A percentile compares a stretch with the other conserved stretches of the same genome.
These are phyloP conservation scores for Heterobasidion occidentale DNA, from an alignment of 1,284 basidiomycete genomes.

Conservation along the genomic window DNA sequence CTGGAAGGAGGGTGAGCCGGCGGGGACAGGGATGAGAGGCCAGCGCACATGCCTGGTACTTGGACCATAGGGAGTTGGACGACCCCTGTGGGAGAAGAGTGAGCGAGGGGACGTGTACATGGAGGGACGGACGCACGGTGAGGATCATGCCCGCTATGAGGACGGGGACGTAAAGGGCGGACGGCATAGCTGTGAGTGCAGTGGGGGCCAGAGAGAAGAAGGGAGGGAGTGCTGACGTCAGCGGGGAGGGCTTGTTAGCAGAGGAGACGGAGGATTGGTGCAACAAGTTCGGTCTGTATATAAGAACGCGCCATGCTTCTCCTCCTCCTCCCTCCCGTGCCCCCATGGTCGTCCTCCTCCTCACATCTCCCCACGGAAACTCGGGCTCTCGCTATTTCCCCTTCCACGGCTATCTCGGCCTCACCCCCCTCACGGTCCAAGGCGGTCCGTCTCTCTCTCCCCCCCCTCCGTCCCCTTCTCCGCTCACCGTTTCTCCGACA, in stretches of 20 bases:
- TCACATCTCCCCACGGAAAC: conserved; percentile 56
- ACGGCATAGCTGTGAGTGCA: conserved; percentile 16
- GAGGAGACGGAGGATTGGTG: background rate
- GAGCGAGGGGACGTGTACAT: too few relatives aligned
- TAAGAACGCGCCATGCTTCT: conserved; percentile 8
- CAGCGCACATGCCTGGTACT: conserved; percentile 55
- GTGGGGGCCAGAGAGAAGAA: background rate
- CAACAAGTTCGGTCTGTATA: background rate
- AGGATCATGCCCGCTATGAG: conserved; percentile 75
- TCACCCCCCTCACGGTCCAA: conserved; percentile 71
- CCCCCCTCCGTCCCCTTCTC: conserved; percentile 7
- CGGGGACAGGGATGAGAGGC: conserved; percentile 8
- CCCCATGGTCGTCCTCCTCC: conserved; percentile 56
- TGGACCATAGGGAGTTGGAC: conserved; percentile 74
- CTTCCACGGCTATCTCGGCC: conserved; percentile 67
- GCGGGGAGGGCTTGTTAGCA: background rate
- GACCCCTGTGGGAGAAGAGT: conserved; percentile 44
- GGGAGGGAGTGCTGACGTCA: conserved; percentile 8
- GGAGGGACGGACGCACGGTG: conserved; percentile 46
- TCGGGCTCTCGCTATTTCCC: conserved; percentile 63
- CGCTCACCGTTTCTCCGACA: conserved; percentile 17
- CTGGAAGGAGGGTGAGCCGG: conserved; percentile 27
- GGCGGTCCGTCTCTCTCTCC: conserved; percentile 42
- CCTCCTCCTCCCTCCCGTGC: conserved; percentile 12
- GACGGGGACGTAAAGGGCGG: conserved; percentile 34